Evolutionary conservation across 352 stramenopile species (phyloP).

Genomic region (Phytophthora pluvialis): DNA sequence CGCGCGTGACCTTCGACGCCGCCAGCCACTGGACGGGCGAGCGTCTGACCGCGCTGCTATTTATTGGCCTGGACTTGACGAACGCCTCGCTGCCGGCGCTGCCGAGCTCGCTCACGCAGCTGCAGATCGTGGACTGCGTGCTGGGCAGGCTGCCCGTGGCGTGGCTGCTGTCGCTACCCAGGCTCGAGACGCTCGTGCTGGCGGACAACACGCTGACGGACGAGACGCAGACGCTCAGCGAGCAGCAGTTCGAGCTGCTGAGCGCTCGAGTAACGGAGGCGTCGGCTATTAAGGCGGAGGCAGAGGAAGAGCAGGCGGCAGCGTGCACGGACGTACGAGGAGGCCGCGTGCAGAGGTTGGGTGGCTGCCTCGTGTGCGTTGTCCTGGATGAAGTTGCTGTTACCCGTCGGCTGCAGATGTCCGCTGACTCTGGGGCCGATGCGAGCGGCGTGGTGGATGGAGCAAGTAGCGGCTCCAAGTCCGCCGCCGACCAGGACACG

Average conservation of each 20-base stretch:
- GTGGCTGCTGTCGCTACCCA: slow-evolving; percentile 21
- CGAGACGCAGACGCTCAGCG: slow-evolving; percentile 15
- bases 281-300: background rate
- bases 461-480: slow-evolving; percentile 8
- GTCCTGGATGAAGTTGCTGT: slow-evolving; percentile 13
- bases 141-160: slow-evolving; percentile 23
- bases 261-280: slow-evolving; percentile 7
- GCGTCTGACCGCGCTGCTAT: slow-evolving; percentile 27
- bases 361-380: slow-evolving; percentile 32
- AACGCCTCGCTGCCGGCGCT: slow-evolving; percentile 30
- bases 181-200: slow-evolving; percentile 34
- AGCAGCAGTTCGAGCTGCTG: slow-evolving; percentile 28
- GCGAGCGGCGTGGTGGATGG: slow-evolving; percentile 5
- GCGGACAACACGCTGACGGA: slow-evolving; percentile 17
- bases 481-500: slow-evolving; percentile 14
- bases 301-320: background rate
- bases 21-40: slow-evolving; percentile 21
- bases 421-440: slow-evolving; percentile 5
- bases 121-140: slow-evolving; percentile 38
- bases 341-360: slow-evolving; percentile 20
- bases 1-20: slow-evolving; percentile 30
- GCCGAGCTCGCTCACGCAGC: slow-evolving; percentile 23
- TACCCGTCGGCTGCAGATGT: slow-evolving; percentile 19
- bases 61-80: slow-evolving; percentile 46
- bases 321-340: slow-evolving; percentile 13